Evolutionary conservation across 1,139 yeast species (phyloP), one percentile per base, ranked within the genome.

Genomic region (Yamadazyma dendronema): DNA sequence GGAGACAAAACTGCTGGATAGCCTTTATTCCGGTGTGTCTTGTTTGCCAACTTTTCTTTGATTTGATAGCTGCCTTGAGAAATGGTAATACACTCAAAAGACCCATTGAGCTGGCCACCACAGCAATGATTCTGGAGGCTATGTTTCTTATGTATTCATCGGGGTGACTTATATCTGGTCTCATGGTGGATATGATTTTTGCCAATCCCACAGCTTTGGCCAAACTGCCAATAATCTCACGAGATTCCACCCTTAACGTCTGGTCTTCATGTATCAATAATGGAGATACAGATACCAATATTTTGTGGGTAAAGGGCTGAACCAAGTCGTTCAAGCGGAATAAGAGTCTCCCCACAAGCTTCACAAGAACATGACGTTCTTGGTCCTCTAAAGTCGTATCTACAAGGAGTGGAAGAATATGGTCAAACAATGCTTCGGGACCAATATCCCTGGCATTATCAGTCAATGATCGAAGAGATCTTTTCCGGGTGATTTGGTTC

Each of bases 21-120:
- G 81, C 78, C 50, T 79, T 84, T 13, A 82, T 75, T 42, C 97
- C 97, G 0, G 96, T 87, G 47, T 87, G 95, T 34, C 95, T 77
- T 1, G 95, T 90, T 49, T 79, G 79, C 94, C 95, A 84, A 38
- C 81, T 79, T 53, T 83, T 85, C 51, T 80, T 82, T 0, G 96
- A 84, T 38, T 73, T 74, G 38, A 94, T 81, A 2, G 88, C 94
- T 0, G 97, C 96, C 42, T 73, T 77, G 25, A 92, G 58, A 54
- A 92, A 89, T 0, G 97, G 97, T 12, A 92, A 53, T 35, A 88
- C 59, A 3, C 77, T 65, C 2, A 77, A 80, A 7, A 89, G 65
- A 0, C 97, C 97, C 22, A 89, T 59, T 0, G 96, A 79, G 37
- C 79, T 77, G 0, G 96, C 90, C 3, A 86, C 92, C 4, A 89